A percentile compares a stretch with the other conserved stretches of the same genome.
phyloP scores from a whole-genome alignment of 1,139 yeast species.

The Kluyveromyces marxianus region DNA sequence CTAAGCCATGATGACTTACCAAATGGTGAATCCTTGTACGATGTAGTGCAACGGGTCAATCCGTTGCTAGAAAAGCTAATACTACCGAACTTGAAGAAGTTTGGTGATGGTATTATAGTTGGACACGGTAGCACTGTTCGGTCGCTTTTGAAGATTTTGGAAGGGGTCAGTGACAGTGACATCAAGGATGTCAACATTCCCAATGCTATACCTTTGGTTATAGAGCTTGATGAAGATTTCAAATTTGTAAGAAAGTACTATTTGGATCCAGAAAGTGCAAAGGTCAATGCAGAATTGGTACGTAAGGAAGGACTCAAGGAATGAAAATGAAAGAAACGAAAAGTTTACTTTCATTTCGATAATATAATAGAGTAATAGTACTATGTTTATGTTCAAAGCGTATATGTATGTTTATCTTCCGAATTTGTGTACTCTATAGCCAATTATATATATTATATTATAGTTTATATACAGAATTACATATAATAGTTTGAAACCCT shows the following conservation, averaged over 20 bases:
- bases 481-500: not conserved
- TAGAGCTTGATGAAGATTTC: conserved; percentile 42
- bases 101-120: conserved; percentile 49
- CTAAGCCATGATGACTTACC: conserved; percentile 40
- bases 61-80: conserved; percentile 47
- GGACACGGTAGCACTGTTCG: conserved; percentile 76
- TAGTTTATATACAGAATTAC: not conserved
- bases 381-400: not conserved
- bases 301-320: conserved; percentile 47
- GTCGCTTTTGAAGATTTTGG: conserved; percentile 53
- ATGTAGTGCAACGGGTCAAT: conserved; percentile 54
- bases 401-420: not conserved
- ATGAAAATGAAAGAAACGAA: no score
- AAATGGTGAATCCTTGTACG: conserved; percentile 58
- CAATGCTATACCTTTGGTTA: conserved; percentile 65
- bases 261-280: conserved; percentile 64
- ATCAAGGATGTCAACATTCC: conserved; percentile 66
- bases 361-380: no score
- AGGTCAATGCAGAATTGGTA: conserved; percentile 56
- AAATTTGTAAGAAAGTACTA: conserved; percentile 42
- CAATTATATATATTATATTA: conserved; percentile 4
- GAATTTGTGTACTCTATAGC: conserved; percentile 1
- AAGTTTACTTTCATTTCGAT: no score
- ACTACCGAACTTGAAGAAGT: conserved; percentile 31
- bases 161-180: conserved; percentile 50